A percentile compares a stretch with the other conserved stretches of the same genome.
phyloP scores from a whole-genome alignment of 495 filamentous ascomycete genomes.

The Penicillium argentinense region DNA sequence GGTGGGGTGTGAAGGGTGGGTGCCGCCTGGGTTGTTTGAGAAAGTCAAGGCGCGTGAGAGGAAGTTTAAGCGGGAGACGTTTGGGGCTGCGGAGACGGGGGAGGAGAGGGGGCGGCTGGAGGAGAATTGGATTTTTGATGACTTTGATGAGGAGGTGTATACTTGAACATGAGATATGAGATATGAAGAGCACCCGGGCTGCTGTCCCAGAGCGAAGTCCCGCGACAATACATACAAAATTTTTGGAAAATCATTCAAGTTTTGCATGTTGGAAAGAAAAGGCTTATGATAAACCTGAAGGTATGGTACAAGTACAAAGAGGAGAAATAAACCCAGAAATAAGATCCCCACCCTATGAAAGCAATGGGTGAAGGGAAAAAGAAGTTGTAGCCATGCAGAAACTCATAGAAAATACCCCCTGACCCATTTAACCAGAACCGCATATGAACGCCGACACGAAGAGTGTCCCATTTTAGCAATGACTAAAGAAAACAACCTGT shows the following conservation, averaged over 20 bases:
- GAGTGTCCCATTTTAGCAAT: no score
- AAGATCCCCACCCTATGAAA: not conserved
- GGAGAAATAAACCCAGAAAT: not conserved
- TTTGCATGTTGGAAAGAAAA: no score
- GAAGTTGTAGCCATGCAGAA: not conserved
- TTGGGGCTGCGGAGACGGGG: conserved; percentile 22
- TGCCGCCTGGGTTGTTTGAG: conserved; percentile 19
- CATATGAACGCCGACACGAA: not conserved
- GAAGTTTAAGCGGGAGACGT: conserved; percentile 18
- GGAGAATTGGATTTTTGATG: conserved; percentile 31
- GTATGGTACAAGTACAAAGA: not conserved
- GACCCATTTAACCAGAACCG: not conserved
- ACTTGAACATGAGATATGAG: conserved; percentile 1
- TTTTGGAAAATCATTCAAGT: no score
- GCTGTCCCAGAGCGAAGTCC: no score
- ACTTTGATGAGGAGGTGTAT: conserved; percentile 27
- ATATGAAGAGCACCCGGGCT: no score
- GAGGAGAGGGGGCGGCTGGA: conserved; percentile 18
- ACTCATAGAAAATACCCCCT: not conserved
- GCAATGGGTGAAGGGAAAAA: no score
- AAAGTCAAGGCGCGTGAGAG: conserved; percentile 13
- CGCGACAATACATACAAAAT: no score
- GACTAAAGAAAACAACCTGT: no score
- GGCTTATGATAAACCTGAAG: no score
- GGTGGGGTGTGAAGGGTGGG: conserved; percentile 25